Percentiles rank a stretch among this genome's conserved stretches.
These are phyloP conservation scores for Candida odintsovae DNA, from an alignment of 805 yeast species.

Conservation along the genomic window DNA sequence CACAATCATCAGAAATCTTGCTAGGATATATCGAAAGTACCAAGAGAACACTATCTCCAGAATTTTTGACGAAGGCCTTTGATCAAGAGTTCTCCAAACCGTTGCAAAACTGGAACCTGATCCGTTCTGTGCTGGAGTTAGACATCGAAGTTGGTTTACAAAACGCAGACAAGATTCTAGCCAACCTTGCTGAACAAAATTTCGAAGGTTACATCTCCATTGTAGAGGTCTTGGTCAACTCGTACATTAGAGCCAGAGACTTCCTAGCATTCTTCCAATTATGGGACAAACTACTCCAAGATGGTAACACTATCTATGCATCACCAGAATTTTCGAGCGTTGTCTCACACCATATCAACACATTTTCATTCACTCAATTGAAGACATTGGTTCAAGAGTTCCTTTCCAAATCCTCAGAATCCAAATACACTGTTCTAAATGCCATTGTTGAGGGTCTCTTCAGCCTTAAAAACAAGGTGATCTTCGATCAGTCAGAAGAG, in stretches of 20 bases:
- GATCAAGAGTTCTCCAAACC: constrained; percentile 42
- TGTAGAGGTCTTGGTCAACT: constrained; percentile 33
- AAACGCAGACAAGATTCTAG: constrained; percentile 31
- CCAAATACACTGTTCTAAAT: constrained; percentile 22
- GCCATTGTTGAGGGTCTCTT: constrained; percentile 38
- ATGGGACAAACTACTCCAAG: constrained; percentile 31
- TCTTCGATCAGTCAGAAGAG: constrained; percentile 19
- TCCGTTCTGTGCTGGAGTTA: constrained; percentile 42
- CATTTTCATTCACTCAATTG: constrained; percentile 45
- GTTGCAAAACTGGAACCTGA: constrained; percentile 40
- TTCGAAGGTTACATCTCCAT: constrained; percentile 8
- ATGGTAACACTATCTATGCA: constrained; percentile 9
- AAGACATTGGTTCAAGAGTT: constrained; percentile 21
- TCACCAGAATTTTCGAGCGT: constrained; percentile 26
- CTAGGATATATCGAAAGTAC: constrained; percentile 41
- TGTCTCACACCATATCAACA: constrained; percentile 36
- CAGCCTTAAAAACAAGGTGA: constrained; percentile 24
- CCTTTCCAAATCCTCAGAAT: constrained; percentile 8
- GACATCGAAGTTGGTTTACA: constrained; percentile 56
- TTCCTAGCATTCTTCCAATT: constrained; percentile 39
- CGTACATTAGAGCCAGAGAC: constrained; percentile 56
- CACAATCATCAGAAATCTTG: constrained; percentile 35
- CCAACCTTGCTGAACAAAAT: constrained; percentile 6
- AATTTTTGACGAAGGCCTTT: constrained; percentile 41
- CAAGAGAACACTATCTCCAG: constrained; percentile 48